Conservation (phyloP, 2,329 filamentous ascomycete species). For the Colletotrichum zoysiae region DNA sequence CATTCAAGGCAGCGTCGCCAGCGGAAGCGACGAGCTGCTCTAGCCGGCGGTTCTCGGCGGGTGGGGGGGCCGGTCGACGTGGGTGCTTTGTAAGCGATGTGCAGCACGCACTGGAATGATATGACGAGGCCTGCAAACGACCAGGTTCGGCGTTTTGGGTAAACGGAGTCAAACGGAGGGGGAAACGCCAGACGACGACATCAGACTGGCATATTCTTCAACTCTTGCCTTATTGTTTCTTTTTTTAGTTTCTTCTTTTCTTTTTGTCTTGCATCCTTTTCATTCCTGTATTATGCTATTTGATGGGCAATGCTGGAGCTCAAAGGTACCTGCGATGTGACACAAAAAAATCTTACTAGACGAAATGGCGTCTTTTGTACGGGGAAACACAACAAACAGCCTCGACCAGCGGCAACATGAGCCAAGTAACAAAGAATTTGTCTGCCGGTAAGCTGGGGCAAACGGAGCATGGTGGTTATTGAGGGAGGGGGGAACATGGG, state of each 20-base stretch:
- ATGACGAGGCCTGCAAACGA: slow-evolving; percentile 25
- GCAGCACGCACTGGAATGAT: slow-evolving; percentile 30
- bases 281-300: slow-evolving; percentile 26
- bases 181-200: slow-evolving; percentile 22
- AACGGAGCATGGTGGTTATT: slow-evolving; percentile 20
- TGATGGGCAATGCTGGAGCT: slow-evolving; percentile 5
- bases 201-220: neutral
- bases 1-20: slow-evolving; percentile 82
- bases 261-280: slow-evolving; percentile 16
- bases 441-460: slow-evolving; percentile 11
- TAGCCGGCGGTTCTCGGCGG: slow-evolving; percentile 44
- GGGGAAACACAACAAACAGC: slow-evolving; percentile 19
- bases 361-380: slow-evolving; percentile 30
- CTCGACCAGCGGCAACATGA: neutral
- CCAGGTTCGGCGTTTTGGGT: slow-evolving; percentile 40
- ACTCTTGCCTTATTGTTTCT: neutral
- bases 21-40: slow-evolving; percentile 81
- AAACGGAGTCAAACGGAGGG: slow-evolving; percentile 35
- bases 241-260: neutral
- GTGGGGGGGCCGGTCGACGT: slow-evolving; percentile 15
- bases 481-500: neutral
- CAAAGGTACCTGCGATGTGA: slow-evolving; percentile 25
- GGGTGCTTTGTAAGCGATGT: slow-evolving; percentile 32
- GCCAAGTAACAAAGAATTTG: slow-evolving; percentile 11
- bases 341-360: slow-evolving; percentile 26